These are phyloP conservation scores for Fusarium abutilonis DNA, from an alignment of 2,329 filamentous ascomycete genomes.

Conservation along the genomic window DNA sequence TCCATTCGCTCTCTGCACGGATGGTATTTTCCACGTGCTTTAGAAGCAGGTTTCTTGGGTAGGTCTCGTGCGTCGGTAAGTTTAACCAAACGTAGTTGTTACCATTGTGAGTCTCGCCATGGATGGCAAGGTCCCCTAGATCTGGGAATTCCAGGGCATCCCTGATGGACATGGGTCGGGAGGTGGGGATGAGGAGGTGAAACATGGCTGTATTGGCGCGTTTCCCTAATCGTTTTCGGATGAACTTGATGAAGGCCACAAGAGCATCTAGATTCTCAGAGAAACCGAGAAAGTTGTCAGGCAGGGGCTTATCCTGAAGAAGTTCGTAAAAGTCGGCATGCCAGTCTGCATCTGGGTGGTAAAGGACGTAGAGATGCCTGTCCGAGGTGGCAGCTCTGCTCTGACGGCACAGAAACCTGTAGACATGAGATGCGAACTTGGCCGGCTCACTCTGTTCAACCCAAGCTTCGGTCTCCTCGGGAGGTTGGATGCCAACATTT, in stretches of 20 bases:
- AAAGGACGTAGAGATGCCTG: constrained; percentile 29
- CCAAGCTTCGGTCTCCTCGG: constrained; percentile 28
- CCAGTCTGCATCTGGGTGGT: constrained; percentile 30
- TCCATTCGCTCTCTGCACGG: constrained; percentile 29
- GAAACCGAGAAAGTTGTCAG: constrained; percentile 29
- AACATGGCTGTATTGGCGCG: constrained; percentile 31
- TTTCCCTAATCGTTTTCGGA: constrained; percentile 29
- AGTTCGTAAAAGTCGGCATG: constrained; percentile 29
- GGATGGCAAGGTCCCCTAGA: constrained; percentile 23
- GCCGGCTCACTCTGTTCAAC: constrained; percentile 19
- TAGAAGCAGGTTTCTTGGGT: constrained; percentile 21
- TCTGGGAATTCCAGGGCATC: constrained; percentile 31
- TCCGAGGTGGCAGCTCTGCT: constrained; percentile 27
- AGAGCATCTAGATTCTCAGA: constrained; percentile 34
- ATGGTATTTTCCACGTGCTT: constrained; percentile 27
- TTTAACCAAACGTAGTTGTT: constrained; percentile 35
- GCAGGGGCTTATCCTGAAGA: constrained; percentile 28
- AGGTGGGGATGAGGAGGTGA: constrained; percentile 30
- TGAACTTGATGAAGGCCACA: constrained; percentile 24
- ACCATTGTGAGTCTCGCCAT: constrained; percentile 28
- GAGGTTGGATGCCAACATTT: constrained; percentile 26
- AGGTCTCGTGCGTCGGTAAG: constrained; percentile 18
- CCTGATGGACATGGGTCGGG: constrained; percentile 26
- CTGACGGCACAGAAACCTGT: constrained; percentile 26
- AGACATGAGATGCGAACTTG: constrained; percentile 26